Base-by-base conservation (phyloP, 192 early-diverging fungal genomes). In the Mortierella hygrophila region DNA sequence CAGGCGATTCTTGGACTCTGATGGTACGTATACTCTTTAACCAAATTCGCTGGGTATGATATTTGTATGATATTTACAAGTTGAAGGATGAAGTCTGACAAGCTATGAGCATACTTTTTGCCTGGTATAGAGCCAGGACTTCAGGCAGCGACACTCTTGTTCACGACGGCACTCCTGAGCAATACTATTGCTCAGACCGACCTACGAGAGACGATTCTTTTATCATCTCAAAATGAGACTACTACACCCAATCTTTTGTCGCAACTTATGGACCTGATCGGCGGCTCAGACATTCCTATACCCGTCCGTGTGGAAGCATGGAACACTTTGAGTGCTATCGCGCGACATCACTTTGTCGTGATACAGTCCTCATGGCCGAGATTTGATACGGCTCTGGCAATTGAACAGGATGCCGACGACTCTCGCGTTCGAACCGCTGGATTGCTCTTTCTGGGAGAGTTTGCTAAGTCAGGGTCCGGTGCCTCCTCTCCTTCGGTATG, bases 381-480 rank as follows among this genome's bases (percentile, higher is more conserved):
- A 29, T 20, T 91, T 8, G 81, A 89, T 68, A 49, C 47, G 21
- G 49, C 80, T 6, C 60, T 91, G 40, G 49, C 46, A 29, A 52
- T 10, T 2, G 79, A 46, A 20, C 65, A 81, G 29, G 44, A 60
- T 9, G n/a, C 65, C 40, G 79, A 87, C 2, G 91, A 92, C 65
- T 38, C 80, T 29, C 76, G 82, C 29, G 60, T 89, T n/a, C 76
- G 90, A 32, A 79, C 88, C 1, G 89, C 88, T 20, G 72, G 87
- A 0, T 72, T 92, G 35, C 71, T 75, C 26, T 91, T 92, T 65
- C 47, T 90, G 41, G 88, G 90, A 8, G 82, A 80, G 54, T 92
- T 89, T 81, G 79, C 88, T 10, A 90, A 88, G 44, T 75, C 83
- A 10, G 70, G 72, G 7, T 68, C 75, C 13, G 20, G 41, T 69